Evolutionary conservation across 2,329 filamentous ascomycete species (phyloP), one percentile per base, ranked within the genome.

Genomic region (Coniochaeta ligniaria): DNA sequence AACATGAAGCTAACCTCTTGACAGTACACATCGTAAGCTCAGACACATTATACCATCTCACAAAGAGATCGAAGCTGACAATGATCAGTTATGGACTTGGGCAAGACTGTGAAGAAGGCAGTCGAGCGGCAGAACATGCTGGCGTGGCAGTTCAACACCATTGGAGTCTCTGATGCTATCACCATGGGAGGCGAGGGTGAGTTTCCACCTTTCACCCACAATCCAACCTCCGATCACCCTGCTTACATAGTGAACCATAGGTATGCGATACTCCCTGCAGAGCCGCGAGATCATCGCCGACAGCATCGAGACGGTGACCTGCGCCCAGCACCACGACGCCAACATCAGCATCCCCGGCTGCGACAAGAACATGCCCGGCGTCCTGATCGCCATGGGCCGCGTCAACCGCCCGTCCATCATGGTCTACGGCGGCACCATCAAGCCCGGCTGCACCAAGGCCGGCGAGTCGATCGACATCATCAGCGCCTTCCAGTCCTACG

Each of bases 291-390:
- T 97, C 65, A 97, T 98, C 66, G 93, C 93, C 64, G 93, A 98
- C 76, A 93, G 88, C 66, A 92, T 97, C 69, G 94, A 98, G 77
- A 93, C 91, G 1, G 90, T 96, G 43, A 97, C 92, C 1, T 94
- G 89, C 72, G 94, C 91, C 6, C 93, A 97, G 72, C 89, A 90
- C 67, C 92, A 97, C 74, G 94, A 97, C 72, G 94, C 92, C 61
- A 96, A 93, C 73, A 93, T 97, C 72, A 87, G 91, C 33, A 94
- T 97, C 67, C 92, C 94, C 0, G 93, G 93, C 12, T 97, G 93
- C 73, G 93, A 97, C 78, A 97, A 97, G 83, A 97, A 97, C 74
- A 97, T 97, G 94, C 93, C 93, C 0, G 93, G 93, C 64, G 89
- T 91, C 17, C 81, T 95, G 64, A 96, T 96, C 88, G 92, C 90